phyloP scores from a whole-genome alignment of 257 asterid genomes.

The Lavandula angustifolia region DNA sequence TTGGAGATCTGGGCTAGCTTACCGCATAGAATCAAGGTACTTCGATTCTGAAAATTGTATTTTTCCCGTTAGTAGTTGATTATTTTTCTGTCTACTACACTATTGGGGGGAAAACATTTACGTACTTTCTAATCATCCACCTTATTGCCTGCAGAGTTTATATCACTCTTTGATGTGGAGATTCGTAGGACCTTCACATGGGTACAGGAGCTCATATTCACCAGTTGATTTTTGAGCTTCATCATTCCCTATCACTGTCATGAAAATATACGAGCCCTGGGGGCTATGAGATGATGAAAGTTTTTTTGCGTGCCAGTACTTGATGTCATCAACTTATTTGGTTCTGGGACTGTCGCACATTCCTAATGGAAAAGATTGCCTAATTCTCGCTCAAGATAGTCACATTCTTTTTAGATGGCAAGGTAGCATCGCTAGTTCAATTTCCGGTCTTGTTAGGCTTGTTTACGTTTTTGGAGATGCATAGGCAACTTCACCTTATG shows the following conservation, averaged over 20 bases:
- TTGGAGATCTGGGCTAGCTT: constrained; percentile 91
- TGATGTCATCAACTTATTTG: constrained; percentile 17
- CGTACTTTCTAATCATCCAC: constrained; percentile 1
- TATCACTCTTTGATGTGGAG: constrained; percentile 57
- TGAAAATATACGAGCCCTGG: constrained; percentile 13
- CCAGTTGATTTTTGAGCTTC: constrained; percentile 72
- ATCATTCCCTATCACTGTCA: background rate
- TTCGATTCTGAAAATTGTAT: background rate
- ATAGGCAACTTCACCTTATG: background rate
- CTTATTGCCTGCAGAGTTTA: constrained; percentile 49
- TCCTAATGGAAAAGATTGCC: constrained; percentile 19
- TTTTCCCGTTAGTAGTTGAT: background rate
- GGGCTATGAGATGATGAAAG: constrained; percentile 21
- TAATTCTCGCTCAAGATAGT: constrained; percentile 16
- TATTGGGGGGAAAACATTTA: background rate
- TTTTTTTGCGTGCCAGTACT: constrained; percentile 5
- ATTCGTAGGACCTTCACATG: constrained; percentile 81
- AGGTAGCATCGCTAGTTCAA: constrained; percentile 26
- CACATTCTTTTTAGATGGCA: constrained; percentile 32
- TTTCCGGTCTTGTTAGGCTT: constrained; percentile 30
- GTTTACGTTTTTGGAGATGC: constrained; percentile 1
- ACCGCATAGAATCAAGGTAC: constrained; percentile 82
- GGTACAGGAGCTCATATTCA: constrained; percentile 80
- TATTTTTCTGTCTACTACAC: constrained; percentile 13
- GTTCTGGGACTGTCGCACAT: background rate